These are phyloP conservation scores for Saccharum spontaneum DNA, from an alignment of 176 grass and related monocot genomes.

Conservation along the genomic window DNA sequence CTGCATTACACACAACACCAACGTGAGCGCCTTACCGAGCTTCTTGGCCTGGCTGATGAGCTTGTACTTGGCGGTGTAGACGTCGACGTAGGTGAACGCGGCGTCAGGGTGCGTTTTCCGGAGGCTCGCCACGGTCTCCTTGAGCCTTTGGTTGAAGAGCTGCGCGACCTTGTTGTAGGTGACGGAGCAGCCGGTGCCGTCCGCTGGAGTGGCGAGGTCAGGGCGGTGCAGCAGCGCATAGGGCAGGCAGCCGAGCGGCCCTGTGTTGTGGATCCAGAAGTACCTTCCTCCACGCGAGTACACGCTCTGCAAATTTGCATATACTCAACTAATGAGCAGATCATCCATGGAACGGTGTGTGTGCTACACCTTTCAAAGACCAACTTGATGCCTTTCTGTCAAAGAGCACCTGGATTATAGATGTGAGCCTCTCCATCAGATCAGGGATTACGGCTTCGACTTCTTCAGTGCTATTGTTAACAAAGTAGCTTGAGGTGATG, in stretches of 20 bases:
- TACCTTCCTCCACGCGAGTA: conserved; percentile 59
- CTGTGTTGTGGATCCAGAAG: conserved; percentile 99
- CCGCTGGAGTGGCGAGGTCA: conserved; percentile 24
- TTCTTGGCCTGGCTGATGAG: conserved; percentile 68
- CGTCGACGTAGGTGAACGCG: conserved; percentile 83
- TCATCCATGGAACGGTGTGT: not conserved
- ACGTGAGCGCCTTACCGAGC: conserved; percentile 46
- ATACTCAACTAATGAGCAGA: not conserved
- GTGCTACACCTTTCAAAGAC: not conserved
- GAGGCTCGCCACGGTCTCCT: conserved; percentile 69
- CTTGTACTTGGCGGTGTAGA: conserved; percentile 77
- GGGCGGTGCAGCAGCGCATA: conserved; percentile 62
- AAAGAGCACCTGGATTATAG: conserved; percentile 61
- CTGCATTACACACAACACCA: not conserved
- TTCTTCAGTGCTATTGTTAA: conserved; percentile 61
- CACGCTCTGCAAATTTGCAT: conserved; percentile 44
- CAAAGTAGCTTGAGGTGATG: conserved; percentile 77
- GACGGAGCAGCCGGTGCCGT: conserved; percentile 59
- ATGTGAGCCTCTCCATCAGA: conserved; percentile 63
- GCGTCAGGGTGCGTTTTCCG: conserved; percentile 50
- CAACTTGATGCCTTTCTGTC: not conserved
- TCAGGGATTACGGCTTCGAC: conserved; percentile 70
- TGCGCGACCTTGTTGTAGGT: conserved; percentile 76
- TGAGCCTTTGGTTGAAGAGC: conserved; percentile 72
- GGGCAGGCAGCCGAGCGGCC: conserved; percentile 87